phyloP scores from a whole-genome alignment of 2,329 filamentous ascomycete species.

The Lachnellula subtilissima region DNA sequence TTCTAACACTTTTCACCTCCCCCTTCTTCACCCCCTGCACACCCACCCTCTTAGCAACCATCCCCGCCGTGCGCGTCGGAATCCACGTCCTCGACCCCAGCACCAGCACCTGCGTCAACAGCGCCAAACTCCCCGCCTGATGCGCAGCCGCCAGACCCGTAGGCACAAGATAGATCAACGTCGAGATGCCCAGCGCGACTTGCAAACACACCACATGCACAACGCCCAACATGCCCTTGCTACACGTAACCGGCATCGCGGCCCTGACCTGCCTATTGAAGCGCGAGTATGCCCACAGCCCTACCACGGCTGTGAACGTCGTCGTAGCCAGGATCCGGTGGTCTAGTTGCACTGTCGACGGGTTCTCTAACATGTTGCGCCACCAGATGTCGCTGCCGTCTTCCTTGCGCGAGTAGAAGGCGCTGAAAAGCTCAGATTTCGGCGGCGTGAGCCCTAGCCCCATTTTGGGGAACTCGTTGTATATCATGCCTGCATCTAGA shows the following conservation, averaged over 20 bases:
- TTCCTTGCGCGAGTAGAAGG: conserved; percentile 75
- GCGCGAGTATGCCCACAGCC: conserved; percentile 76
- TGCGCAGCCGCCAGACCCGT: conserved; percentile 83
- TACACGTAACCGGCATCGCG: conserved; percentile 58
- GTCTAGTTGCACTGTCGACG: conserved; percentile 89
- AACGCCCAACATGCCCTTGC: conserved; percentile 69
- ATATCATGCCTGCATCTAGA: conserved; percentile 92
- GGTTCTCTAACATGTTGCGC: conserved; percentile 98
- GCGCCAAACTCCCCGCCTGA: conserved; percentile 81
- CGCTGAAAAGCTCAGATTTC: conserved; percentile 74
- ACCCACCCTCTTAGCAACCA: conserved; percentile 43
- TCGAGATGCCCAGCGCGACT: conserved; percentile 81
- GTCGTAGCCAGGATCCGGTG: conserved; percentile 88
- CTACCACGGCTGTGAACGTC: conserved; percentile 76
- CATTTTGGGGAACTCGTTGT: conserved; percentile 98
- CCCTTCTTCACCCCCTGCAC: too few relatives aligned
- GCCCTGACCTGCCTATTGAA: conserved; percentile 51
- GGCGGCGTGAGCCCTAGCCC: conserved; percentile 78
- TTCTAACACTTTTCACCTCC: background rate
- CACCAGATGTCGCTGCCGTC: conserved; percentile 85
- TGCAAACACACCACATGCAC: conserved; percentile 80
- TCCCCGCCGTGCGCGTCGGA: conserved; percentile 57
- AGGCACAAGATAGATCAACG: conserved; percentile 90
- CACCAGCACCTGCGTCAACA: conserved; percentile 77
- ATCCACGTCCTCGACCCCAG: conserved; percentile 74